Evolutionary conservation across 2,329 filamentous ascomycete species (phyloP), one percentile per base, ranked within the genome.

Genomic region (Hymenoscyphus scutula): DNA sequence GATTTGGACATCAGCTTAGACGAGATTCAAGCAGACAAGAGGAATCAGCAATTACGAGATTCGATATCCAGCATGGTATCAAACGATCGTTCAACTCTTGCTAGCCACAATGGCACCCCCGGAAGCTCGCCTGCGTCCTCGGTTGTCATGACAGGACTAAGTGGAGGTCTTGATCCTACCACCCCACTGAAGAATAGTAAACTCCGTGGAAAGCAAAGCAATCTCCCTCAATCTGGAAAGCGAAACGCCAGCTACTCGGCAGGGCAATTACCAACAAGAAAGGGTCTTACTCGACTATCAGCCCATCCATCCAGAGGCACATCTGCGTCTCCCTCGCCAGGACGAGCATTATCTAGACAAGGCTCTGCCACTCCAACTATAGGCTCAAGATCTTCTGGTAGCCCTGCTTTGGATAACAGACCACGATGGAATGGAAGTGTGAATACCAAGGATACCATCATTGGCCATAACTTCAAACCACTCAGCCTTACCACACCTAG

Each of bases 41-140:
- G 82, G 67, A 87, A 85, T 59, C 90, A 92, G 72, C 90, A 94
- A 69, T 81, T 97, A 56, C 86, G 94, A 55, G 94, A 98, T 75
- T 97, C 94, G 0, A 89, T 98, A 62, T 97, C 93, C 0, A 97
- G 91, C 69, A 91, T 97, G 76, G 81, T 96, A 13, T 73, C 71
- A 13, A 74, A 76, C 60, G 74, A 76, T 60, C 81, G 84, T 15
- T 77, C 81, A 23, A 81, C 79, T 60, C 72, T 78, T 41, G 77
- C 78, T 61, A 82, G 78, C 65, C 75, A 70, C 17, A 71, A 71
- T 56, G 73, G 72, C 57, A 85, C 83, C 1, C 83, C 83, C 2
- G 79, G 79, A 58, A 84, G 79, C 69, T 90, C 88, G 4, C 88
- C 88, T 29, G 85, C 87, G 29, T 89, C 86, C 17, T 89, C 87